phyloP scores from a whole-genome alignment of 345 rosid genomes.

The Pistacia integerrima region DNA sequence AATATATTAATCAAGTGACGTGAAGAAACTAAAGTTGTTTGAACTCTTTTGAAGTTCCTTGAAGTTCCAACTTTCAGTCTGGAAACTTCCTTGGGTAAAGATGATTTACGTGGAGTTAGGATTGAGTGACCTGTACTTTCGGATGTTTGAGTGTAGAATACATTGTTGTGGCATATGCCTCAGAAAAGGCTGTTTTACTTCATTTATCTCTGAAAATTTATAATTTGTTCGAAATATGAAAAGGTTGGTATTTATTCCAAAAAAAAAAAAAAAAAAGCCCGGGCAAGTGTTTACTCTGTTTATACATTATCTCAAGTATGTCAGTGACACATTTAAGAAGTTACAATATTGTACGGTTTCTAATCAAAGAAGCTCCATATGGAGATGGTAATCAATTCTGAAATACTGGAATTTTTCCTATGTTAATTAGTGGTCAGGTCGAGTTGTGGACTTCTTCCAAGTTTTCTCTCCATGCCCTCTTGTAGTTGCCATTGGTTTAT shows the following conservation, averaged over 20 bases:
- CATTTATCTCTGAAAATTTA: not conserved
- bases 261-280: not conserved
- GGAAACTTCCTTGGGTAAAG: not conserved
- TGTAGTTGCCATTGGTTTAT: not conserved
- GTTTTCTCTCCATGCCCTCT: not conserved
- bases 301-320: not conserved
- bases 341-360: not conserved
- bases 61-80: conserved; percentile 5
- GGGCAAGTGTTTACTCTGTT: not conserved
- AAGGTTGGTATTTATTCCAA: too few relatives aligned
- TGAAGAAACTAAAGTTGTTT: not conserved
- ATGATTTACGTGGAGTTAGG: not conserved
- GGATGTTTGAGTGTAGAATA: not conserved
- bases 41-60: not conserved
- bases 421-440: not conserved
- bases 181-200: conserved; percentile 1
- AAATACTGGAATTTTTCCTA: not conserved
- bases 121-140: not conserved
- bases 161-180: not conserved
- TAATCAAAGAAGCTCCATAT: not conserved
- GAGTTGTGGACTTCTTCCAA: not conserved
- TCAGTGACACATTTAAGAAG: not conserved
- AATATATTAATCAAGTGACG: not conserved
- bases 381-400: not conserved
- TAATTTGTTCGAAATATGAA: not conserved